Evolutionary conservation across 371 early-diverging fungal species (phyloP).

Genomic region (Lichtheimia corymbifera): DNA sequence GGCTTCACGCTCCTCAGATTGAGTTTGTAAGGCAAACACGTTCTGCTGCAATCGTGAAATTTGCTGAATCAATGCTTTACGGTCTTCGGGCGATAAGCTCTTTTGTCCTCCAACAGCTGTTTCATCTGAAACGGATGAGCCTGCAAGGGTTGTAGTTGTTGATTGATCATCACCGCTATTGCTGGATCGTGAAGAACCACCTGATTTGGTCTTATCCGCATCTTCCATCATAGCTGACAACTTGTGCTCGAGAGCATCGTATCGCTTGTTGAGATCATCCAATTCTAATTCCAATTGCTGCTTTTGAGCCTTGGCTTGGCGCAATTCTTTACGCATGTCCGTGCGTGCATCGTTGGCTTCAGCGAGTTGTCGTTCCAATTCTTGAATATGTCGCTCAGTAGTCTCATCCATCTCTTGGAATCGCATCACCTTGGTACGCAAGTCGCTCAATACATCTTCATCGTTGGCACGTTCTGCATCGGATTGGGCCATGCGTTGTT

Average conservation of each 20-base stretch:
- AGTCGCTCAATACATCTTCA: constrained; percentile 32
- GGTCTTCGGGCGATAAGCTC: constrained; percentile 14
- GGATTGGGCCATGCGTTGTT: constrained; percentile 32
- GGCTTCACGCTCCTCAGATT: constrained; percentile 12
- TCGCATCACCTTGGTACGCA: constrained; percentile 35
- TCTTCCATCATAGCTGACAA: constrained; percentile 5
- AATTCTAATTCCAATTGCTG: constrained; percentile 10
- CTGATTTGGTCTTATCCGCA: constrained; percentile 4
- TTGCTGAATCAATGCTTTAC: constrained; percentile 9
- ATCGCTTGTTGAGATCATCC: constrained; percentile 8
- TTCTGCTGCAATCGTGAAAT: constrained; percentile 10
- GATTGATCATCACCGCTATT: constrained; percentile 3
- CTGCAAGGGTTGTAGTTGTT: constrained; percentile 26
- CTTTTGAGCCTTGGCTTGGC: not conserved
- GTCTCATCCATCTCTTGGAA: constrained; percentile 43
- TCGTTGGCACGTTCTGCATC: constrained; percentile 27
- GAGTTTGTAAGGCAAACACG: constrained; percentile 7
- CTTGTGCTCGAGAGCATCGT: constrained; percentile 13
- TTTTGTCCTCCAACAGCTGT: constrained; percentile 10
- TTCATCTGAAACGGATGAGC: constrained; percentile 17
- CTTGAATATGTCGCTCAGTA: constrained; percentile 48
- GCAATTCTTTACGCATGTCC: constrained; percentile 14
- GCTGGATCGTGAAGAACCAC: no score
- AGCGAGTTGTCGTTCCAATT: constrained; percentile 38
- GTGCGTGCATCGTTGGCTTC: constrained; percentile 14